Evolutionary conservation across 352 stramenopile genomes (phyloP), one percentile per base, ranked within the genome.

Genomic region (Plasmopara halstedii): DNA sequence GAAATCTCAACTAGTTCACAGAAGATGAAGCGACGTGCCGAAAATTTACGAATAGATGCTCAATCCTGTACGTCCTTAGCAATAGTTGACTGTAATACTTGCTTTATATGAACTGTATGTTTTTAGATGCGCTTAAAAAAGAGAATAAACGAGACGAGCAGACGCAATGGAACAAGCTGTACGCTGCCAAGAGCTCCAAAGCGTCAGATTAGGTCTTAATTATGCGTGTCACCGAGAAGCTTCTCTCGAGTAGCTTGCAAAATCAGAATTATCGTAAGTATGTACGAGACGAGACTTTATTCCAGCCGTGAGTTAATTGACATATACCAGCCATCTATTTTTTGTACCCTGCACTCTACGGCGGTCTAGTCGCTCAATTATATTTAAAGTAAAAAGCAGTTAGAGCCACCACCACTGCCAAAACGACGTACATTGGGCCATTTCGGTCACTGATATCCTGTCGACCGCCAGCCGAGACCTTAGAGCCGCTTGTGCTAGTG

Each of bases 121-220:
- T 18, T 14, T 22, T 34, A 89, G 77, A 89, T 56, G 77, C 77
- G 4, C 79, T 89, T 55, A 87, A 85, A 46, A 89, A 87, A 48
- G 77, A 85, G 36, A 85, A 78, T 58, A 83, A 86, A 49, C 70
- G 73, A 39, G 77, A 85, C 53, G 72, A 70, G 11, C 64, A 72
- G 42, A 70, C 58, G 19, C 77, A 89, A 38, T 89, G 77, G 77
- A 89, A 86, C 56, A 87, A 87, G 27, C 47, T 89, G 14, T 81
- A 82, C 41, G 77, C 73, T 15, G 74, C 77, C 17, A 86, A 81
- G 58, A 81, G 33, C 21, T 46, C 57, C 10, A 29, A 39, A 1
- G 22, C 41, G 2, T 18, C 26, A 29, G 25, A 29, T 29, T 10
- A 29, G 25, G 11, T 11, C 25, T 29, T 11, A 29, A 10, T 29